phyloP scores from a whole-genome alignment of 257 asterid genomes.

The Lithospermum erythrorhizon region DNA sequence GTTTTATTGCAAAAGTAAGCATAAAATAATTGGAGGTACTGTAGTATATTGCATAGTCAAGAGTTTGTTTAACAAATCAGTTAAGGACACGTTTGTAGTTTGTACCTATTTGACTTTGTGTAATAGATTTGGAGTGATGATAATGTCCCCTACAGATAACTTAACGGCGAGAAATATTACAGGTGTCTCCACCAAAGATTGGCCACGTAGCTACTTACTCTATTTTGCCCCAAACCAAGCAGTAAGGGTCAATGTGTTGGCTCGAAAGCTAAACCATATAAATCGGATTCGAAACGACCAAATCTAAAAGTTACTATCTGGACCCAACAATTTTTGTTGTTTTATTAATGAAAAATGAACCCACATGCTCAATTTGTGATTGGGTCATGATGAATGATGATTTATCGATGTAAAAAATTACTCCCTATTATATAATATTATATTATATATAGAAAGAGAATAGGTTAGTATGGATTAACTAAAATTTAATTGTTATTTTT shows the following conservation, averaged over 20 bases:
- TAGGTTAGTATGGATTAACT: too few species aligned
- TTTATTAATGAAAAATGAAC: neutral
- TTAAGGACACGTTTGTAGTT: too few species aligned
- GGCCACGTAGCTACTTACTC: slow-evolving; percentile 12
- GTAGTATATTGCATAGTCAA: too few species aligned
- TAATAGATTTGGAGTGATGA: neutral
- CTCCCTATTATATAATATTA: too few species aligned
- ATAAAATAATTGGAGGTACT: too few species aligned
- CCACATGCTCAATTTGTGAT: neutral
- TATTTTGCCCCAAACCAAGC: slow-evolving; percentile 14
- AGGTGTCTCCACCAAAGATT: slow-evolving; percentile 15
- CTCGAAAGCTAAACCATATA: neutral
- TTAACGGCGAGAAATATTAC: neutral
- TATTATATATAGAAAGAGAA: too few species aligned
- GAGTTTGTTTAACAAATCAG: too few species aligned
- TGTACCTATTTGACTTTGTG: too few species aligned
- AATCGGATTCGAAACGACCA: slow-evolving; percentile 10
- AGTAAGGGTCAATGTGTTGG: neutral
- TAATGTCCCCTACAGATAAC: neutral
- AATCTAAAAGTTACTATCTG: slow-evolving; percentile 6
- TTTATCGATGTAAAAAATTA: too few species aligned
- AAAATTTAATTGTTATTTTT: too few species aligned
- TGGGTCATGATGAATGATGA: too few species aligned
- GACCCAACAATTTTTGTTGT: neutral
- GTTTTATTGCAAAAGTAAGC: too few species aligned